Conservation (phyloP, 2,329 filamentous ascomycete genomes). For the Phoma sp. region DNA sequence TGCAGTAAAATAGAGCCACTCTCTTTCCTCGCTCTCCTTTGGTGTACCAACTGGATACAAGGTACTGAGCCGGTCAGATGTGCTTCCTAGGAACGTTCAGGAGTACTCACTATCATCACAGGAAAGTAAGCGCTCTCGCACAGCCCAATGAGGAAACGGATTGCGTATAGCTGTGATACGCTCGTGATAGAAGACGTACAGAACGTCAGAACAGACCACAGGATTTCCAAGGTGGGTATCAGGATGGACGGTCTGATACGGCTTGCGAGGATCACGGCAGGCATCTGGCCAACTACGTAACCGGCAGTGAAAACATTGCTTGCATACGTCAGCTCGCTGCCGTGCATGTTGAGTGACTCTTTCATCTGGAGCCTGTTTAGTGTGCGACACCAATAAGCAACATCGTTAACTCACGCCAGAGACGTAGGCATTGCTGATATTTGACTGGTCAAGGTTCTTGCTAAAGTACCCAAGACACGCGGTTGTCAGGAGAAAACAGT, state of each 20-base stretch:
- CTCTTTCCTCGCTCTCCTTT: slow-evolving; percentile 43
- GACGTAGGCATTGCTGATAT: slow-evolving; percentile 40
- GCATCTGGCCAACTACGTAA: slow-evolving; percentile 39
- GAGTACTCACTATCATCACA: slow-evolving; percentile 31
- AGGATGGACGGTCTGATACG: slow-evolving; percentile 33
- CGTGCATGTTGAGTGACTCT: slow-evolving; percentile 35
- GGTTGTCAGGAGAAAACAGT: slow-evolving; percentile 32
- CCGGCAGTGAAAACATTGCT: slow-evolving; percentile 38
- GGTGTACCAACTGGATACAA: slow-evolving; percentile 53
- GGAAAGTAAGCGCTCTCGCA: slow-evolving; percentile 38
- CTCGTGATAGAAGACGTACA: slow-evolving; percentile 29
- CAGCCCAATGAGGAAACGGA: slow-evolving; percentile 42
- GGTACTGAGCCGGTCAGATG: slow-evolving; percentile 21
- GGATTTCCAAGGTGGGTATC: slow-evolving; percentile 42
- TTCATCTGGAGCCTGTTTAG: slow-evolving; percentile 28
- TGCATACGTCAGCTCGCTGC: slow-evolving; percentile 41
- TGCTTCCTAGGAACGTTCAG: too few relatives aligned
- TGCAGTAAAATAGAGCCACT: slow-evolving; percentile 42
- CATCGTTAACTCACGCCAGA: slow-evolving; percentile 20
- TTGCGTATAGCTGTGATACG: slow-evolving; percentile 40
- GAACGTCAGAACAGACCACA: slow-evolving; percentile 32
- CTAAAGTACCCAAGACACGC: slow-evolving; percentile 37
- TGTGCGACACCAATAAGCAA: neutral
- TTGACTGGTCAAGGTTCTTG: slow-evolving; percentile 36
- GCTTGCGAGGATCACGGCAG: slow-evolving; percentile 35